Evolutionary conservation across 352 stramenopile species (phyloP).

Genomic region (Halophytophthora polymorphica): DNA sequence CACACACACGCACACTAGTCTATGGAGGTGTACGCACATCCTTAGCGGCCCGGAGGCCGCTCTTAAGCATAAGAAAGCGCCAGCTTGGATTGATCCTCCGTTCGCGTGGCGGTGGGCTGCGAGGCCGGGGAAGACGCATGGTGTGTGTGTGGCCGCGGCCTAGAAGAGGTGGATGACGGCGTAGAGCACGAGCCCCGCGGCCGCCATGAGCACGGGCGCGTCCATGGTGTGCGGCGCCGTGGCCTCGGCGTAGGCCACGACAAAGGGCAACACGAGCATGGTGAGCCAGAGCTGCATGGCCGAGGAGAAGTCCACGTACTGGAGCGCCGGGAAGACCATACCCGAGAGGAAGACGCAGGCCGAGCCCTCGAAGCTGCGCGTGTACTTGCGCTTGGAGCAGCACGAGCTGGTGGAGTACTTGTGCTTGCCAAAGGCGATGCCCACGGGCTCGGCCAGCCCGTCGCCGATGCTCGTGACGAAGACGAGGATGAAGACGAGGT

Average conservation of each 20-base stretch:
- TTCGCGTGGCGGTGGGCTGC: slow-evolving; percentile 11
- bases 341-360: slow-evolving; percentile 77
- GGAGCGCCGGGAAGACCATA: slow-evolving; percentile 80
- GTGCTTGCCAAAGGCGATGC: slow-evolving; percentile 78
- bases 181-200: slow-evolving; percentile 77
- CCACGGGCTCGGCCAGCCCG: slow-evolving; percentile 69
- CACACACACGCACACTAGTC: no score
- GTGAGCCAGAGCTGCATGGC: slow-evolving; percentile 66
- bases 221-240: slow-evolving; percentile 87
- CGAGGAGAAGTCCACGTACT: slow-evolving; percentile 78
- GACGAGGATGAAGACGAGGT: slow-evolving; percentile 79
- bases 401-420: slow-evolving; percentile 81
- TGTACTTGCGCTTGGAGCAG: slow-evolving; percentile 82
- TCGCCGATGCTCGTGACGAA: slow-evolving; percentile 85
- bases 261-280: slow-evolving; percentile 82
- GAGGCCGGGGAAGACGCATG: slow-evolving; percentile 11
- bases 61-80: slow-evolving; percentile 31
- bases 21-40: no score
- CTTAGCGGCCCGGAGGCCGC: background rate
- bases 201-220: slow-evolving; percentile 80
- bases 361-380: slow-evolving; percentile 69
- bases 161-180: slow-evolving; percentile 73
- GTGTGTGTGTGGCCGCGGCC: slow-evolving; percentile 11
- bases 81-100: slow-evolving; percentile 23
- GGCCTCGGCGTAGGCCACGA: slow-evolving; percentile 78